These are phyloP conservation scores for Eragrostis nindensis DNA, from an alignment of 176 grass and related monocot genomes.

Conservation along the genomic window DNA sequence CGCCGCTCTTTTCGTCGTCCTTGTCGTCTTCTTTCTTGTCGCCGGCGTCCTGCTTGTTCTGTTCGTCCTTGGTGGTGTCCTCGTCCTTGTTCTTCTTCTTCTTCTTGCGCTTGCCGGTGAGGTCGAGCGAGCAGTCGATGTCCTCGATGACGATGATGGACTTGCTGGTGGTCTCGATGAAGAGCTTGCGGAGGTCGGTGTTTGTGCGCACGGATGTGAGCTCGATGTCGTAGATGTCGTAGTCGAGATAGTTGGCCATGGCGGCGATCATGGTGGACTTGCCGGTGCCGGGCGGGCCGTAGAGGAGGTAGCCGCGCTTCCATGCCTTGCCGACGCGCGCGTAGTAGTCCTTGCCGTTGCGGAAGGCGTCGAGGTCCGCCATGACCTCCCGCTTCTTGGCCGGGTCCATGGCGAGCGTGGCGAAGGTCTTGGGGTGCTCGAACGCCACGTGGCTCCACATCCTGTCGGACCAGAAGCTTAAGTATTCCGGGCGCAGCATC, in stretches of 20 bases:
- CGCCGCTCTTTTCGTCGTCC: neutral
- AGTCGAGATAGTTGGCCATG: constrained; percentile 32
- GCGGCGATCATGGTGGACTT: constrained; percentile 51
- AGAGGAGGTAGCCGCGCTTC: constrained; percentile 34
- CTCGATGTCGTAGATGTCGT: constrained; percentile 37
- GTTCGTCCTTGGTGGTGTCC: too few relatives aligned
- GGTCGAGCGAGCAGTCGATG: constrained; percentile 79
- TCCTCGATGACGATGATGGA: constrained; percentile 84
- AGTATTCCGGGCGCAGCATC: neutral
- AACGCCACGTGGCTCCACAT: constrained; percentile 43
- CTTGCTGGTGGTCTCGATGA: constrained; percentile 49
- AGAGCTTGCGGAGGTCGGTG: constrained; percentile 46
- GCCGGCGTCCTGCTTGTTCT: too few relatives aligned
- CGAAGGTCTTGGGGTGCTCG: constrained; percentile 44
- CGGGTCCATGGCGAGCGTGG: constrained; percentile 44
- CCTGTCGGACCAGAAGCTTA: neutral
- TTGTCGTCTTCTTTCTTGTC: constrained; percentile 19
- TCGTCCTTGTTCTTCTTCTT: too few relatives aligned
- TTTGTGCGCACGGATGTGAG: constrained; percentile 28
- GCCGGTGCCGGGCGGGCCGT: constrained; percentile 35
- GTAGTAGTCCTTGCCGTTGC: constrained; percentile 33
- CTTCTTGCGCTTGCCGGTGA: constrained; percentile 49
- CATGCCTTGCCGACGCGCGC: constrained; percentile 28
- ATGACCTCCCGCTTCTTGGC: constrained; percentile 39
- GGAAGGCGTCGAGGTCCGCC: constrained; percentile 40